Evolutionary conservation across 441 rosid genomes (phyloP), one percentile per base, ranked within the genome.

Genomic region (Eruca vesicaria): DNA sequence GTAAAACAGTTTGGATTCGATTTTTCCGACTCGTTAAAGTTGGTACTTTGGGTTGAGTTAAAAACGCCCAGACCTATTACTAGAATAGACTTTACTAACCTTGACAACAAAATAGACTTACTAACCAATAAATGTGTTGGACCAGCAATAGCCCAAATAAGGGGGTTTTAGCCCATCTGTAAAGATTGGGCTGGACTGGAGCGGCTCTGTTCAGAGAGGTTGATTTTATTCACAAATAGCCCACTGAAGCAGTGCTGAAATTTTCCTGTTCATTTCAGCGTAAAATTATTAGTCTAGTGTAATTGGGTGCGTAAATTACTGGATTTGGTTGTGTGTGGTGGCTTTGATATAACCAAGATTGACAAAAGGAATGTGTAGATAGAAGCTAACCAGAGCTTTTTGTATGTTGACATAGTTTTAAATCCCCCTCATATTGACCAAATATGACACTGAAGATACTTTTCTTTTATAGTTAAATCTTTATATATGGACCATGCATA

Each of bases 141-240:
- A 36, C 70, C 16, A 64, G 32, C 31, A 38, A 55, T 12, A 64
- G 64, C 70, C 70, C 76, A 72, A 28, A 63, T 16, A 53, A 2
- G 9, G 19, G 19, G 29, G 7, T 12, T 10, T 11, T 19, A 63
- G 63, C 20, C 52, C 28, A 48, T 9, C 26, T 15, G 19, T n/a
- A 1, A 72, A 63, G 19, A 69, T 63, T 52, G 29, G 11, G 0
- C 31, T 12, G 35, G 26, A 20, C 26, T 55, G 23, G 10, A 29
- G 7, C 32, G 32, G 7, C 32, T 29, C 32, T 29, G 32, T 6
- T 29, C 32, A 29, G 32, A 29, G 32, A 29, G 32, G 32, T 29
- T 29, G 7, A 4, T 29, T 29, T 29, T 29, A 29, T 29, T 29
- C 32, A 29, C 32, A 29, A 29, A 7, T 29, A 29, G 32, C 36